Percentiles rank a stretch among this genome's conserved stretches.
phyloP scores from a whole-genome alignment of 345 rosid species.

The Excoecaria agallocha region DNA sequence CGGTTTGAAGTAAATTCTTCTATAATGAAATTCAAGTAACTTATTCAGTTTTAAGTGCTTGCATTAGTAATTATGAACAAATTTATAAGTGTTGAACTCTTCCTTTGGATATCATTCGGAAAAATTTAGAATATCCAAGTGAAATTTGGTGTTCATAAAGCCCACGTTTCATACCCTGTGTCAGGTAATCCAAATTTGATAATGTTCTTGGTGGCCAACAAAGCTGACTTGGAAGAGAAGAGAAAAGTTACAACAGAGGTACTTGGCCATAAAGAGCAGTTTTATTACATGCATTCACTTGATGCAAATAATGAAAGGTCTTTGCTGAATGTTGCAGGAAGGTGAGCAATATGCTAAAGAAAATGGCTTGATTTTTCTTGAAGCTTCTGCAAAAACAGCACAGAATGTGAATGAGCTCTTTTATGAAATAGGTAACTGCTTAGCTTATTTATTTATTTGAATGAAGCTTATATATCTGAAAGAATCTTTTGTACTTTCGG shows the following conservation, averaged over 20 bases:
- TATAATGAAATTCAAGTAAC: not conserved
- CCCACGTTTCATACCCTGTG: slow-evolving; percentile 4
- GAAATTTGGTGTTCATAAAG: not conserved
- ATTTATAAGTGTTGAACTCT: not conserved
- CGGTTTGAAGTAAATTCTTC: not conserved
- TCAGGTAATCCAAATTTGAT: slow-evolving; percentile 68
- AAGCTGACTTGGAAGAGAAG: slow-evolving; percentile 63
- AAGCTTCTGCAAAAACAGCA: slow-evolving; percentile 70
- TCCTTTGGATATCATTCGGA: not conserved
- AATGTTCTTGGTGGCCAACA: slow-evolving; percentile 71
- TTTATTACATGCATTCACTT: not conserved
- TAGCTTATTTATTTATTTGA: not conserved
- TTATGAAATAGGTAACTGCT: slow-evolving; percentile 59
- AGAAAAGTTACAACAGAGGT: slow-evolving; percentile 64
- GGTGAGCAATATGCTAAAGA: slow-evolving; percentile 63
- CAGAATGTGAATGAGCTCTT: slow-evolving; percentile 74
- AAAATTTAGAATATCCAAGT: not conserved
- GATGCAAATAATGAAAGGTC: not conserved
- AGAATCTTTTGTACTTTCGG: slow-evolving; percentile 3
- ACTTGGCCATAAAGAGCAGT: not conserved
- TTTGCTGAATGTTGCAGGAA: slow-evolving; percentile 42
- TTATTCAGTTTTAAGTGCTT: not conserved
- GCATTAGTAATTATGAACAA: not conserved
- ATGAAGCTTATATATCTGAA: not conserved
- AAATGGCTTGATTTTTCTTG: slow-evolving; percentile 60